phyloP scores from a whole-genome alignment of 2,329 filamentous ascomycete species.

The Nothophoma quercina region DNA sequence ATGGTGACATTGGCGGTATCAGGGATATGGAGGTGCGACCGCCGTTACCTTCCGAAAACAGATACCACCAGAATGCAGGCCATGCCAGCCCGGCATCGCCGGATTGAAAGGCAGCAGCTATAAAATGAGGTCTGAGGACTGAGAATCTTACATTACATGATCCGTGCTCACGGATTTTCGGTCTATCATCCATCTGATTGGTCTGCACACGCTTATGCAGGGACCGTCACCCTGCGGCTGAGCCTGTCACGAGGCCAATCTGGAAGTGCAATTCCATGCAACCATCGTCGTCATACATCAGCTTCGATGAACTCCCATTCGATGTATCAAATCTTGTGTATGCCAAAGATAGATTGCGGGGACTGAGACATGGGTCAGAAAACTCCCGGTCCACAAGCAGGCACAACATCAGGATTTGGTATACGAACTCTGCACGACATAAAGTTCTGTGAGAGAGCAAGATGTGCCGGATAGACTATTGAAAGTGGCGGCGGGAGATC shows the following conservation, averaged over 20 bases:
- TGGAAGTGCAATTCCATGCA: neutral
- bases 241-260: neutral
- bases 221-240: conserved; percentile 2
- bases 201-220: neutral
- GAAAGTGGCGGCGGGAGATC: neutral
- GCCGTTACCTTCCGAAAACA: neutral
- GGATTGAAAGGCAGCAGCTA: neutral
- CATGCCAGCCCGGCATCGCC: neutral
- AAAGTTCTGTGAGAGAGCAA: too few relatives aligned
- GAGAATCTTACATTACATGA: neutral
- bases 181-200: neutral
- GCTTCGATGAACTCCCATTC: neutral
- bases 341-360: neutral
- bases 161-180: too few relatives aligned
- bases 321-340: neutral
- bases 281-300: neutral
- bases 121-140: neutral
- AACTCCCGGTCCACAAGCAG: neutral
- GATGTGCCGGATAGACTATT: neutral
- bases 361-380: neutral
- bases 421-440: neutral
- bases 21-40: conserved; percentile 1
- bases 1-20: neutral
- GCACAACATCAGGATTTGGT: neutral
- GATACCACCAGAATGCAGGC: neutral